Conservation (phyloP, 345 rosid genomes). For the Raphanus raphanistrum region DNA sequence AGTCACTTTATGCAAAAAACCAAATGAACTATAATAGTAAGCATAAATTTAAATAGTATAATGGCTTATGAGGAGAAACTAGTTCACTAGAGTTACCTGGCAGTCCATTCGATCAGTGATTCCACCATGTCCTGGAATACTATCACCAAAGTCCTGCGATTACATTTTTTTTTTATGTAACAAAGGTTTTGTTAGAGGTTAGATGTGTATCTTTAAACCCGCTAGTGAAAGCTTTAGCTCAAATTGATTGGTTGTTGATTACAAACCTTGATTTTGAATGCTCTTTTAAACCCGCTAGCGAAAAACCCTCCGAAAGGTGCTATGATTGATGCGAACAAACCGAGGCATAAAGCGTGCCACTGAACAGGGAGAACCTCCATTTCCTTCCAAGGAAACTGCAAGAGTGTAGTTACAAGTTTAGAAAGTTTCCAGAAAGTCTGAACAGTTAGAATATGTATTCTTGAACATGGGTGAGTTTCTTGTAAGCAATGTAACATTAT, state of each 20-base stretch:
- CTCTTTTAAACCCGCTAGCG: constrained; percentile 97
- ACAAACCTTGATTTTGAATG: constrained; percentile 86
- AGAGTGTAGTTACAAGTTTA: constrained; percentile 10
- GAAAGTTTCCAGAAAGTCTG: background rate
- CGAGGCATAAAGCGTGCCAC: constrained; percentile 90
- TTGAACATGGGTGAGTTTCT: background rate
- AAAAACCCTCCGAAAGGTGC: constrained; percentile 99
- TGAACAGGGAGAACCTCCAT: constrained; percentile 80
- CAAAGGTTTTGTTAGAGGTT: background rate
- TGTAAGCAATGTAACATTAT: background rate
- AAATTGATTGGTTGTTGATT: constrained; percentile 1
- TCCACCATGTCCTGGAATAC: constrained; percentile 99
- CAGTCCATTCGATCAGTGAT: constrained; percentile 98
- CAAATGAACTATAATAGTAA: too few species aligned
- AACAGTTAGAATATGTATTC: too few species aligned
- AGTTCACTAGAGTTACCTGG: constrained; percentile 55
- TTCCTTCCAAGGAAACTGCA: constrained; percentile 93
- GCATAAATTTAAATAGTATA: too few species aligned
- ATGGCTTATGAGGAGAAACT: background rate
- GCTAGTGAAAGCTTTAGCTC: background rate
- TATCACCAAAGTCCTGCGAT: constrained; percentile 93
- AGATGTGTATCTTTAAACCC: background rate
- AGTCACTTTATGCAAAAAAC: too few species aligned
- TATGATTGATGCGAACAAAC: constrained; percentile 95
- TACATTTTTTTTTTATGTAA: background rate